These are phyloP conservation scores for Calocybe indica DNA, from an alignment of 768 basidiomycete genomes.

Conservation along the genomic window DNA sequence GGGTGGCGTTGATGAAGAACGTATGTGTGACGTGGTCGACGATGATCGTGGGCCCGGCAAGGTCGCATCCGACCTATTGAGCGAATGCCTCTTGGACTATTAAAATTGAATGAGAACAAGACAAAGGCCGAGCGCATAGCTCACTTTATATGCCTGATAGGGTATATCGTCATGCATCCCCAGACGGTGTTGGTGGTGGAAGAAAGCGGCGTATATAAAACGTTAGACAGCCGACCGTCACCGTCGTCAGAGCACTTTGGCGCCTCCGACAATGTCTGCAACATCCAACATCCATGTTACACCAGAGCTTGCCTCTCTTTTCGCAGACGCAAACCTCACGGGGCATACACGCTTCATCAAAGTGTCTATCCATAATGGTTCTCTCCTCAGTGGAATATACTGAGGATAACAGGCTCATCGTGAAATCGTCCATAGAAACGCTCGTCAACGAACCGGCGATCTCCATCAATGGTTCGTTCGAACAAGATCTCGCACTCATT, in stretches of 20 bases:
- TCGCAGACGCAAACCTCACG: constrained; percentile 51
- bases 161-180: constrained; percentile 31
- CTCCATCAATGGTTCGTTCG: constrained; percentile 42
- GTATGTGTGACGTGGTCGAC: constrained; percentile 9
- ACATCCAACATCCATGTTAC: constrained; percentile 67
- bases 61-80: constrained; percentile 2
- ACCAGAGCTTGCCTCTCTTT: constrained; percentile 46
- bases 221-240: not conserved
- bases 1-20: constrained; percentile 25
- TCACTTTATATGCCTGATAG: constrained; percentile 48
- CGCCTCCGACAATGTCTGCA: constrained; percentile 52
- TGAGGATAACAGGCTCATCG: constrained; percentile 9
- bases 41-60: constrained; percentile 19
- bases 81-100: constrained; percentile 45
- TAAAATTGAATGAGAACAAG: constrained; percentile 6
- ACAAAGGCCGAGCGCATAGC: constrained; percentile 8
- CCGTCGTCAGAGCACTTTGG: constrained; percentile 3
- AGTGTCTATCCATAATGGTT: constrained; percentile 66
- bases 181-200: constrained; percentile 6
- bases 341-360: constrained; percentile 66
- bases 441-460: constrained; percentile 57
- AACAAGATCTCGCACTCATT: constrained; percentile 55
- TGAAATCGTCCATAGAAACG: constrained; percentile 42
- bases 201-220: constrained; percentile 4
- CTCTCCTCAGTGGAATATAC: constrained; percentile 5